Evolutionary conservation across 371 early-diverging fungal species (phyloP), one percentile per base, ranked within the genome.

Genomic region (Mucor indicus): DNA sequence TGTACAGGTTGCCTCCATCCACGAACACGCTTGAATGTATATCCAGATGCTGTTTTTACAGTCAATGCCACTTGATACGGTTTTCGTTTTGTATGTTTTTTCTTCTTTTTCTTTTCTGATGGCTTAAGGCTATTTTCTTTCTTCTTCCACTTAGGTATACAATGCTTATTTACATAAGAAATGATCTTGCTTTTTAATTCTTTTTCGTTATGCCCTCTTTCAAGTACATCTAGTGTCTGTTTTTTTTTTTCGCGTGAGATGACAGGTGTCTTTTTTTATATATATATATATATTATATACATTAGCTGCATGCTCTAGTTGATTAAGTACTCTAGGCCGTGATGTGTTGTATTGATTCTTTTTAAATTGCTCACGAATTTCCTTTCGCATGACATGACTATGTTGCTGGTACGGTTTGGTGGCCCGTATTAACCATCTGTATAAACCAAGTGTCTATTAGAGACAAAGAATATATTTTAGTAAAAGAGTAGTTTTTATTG

Each of bases 1-100:
- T 32, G 32, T 3, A 53, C 38, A n/a, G 62, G 62, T 15, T 62
- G 62, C 24, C 19, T 23, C 62, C 62, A 62, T 2, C 62, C 62
- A 43, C 62, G 23, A 1, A 62, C 57, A 10, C 62, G 40, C 24
- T 57, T 57, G 22, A 62, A 62, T 29, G 24, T 15, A 33, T 35
- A 53, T n/a, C 62, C 62, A 23, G 13, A 13, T 0, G 45, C n/a
- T 13, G 27, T 35, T n/a, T 31, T 27, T 8, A 36, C 35, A 1
- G 37, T 25, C 4, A 62, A 39, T 1, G 57, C 49, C 2, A 41
- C 36, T 43, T 62, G 62, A 25, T 62, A 57, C 0, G 53, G 53
- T 21, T 56, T 62, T 39, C 62, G 48, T 17, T 38, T 41, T 5
- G 30, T 48, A 7, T 42, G 1, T 8, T 42, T 42, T 9, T 7